Base-by-base conservation (phyloP, 2,329 filamentous ascomycete genomes). In the Trichoderma sp. region DNA sequence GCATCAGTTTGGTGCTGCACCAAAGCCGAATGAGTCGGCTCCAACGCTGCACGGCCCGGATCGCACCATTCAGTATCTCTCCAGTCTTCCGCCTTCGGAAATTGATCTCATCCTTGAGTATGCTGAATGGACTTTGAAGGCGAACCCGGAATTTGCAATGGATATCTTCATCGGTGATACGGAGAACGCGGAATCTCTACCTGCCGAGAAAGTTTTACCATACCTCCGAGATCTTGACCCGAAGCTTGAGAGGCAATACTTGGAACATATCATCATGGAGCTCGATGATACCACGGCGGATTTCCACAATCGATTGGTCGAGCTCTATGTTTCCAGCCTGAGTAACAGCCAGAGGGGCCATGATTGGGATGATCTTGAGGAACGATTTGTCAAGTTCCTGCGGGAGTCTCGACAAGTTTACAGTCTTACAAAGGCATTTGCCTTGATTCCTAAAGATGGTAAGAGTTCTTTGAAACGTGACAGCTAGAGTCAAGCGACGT, bases 51-150 rank as follows among this genome's bases (percentile, higher is more conserved):
- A 91, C 73, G 96, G 96, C 0, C 93, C 96, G 2, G 88, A 90
- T 71, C 86, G 94, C 47, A 97, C 94, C 0, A 89, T 98, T 6
- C 89, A 88, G 8, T 99, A 99, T 78, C 83, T 99, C n/a, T 93
- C 97, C 77, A 92, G 90, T 73, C 83, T 99, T 6, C 91, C 94
- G 0, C 91, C 95, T 0, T 93, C 95, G 29, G 89, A 94, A 81
- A 93, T 97, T 66, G 94, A 97, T 74, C 85, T 98, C 31, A 93
- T 98, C 21, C 85, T 99, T 4, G 93, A 97, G 78, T 97, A 96
- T 76, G 92, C 93, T 0, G 90, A 91, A 73, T 99, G 96, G 96
- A 92, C 94, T 0, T 80, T 99, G 19, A 86, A 87, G 67, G 86
- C 86, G 16, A 89, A 93, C 71, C 88, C 93, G 0, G 85, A 89